These are phyloP conservation scores for Auriculariales sp. DNA, from an alignment of 768 basidiomycete genomes.

Conservation along the genomic window DNA sequence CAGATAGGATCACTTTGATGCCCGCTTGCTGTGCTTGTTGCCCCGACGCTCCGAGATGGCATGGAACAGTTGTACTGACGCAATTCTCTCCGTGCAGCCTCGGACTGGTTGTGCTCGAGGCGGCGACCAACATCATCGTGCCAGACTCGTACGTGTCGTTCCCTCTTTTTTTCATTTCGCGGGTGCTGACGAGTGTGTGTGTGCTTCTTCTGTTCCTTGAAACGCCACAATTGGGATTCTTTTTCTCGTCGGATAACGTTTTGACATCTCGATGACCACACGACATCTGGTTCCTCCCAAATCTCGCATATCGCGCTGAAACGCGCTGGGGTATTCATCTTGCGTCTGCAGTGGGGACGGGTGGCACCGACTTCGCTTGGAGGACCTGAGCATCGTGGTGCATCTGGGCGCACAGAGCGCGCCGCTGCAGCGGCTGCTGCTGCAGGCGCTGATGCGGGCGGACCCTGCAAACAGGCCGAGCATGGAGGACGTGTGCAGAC, in stretches of 20 bases:
- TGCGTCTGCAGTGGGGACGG: conserved; percentile 67
- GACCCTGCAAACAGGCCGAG: conserved; percentile 46
- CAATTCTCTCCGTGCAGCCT: conserved; percentile 39
- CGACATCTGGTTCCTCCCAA: too few relatives aligned
- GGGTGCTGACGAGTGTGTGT: conserved; percentile 14
- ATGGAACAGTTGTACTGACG: not conserved
- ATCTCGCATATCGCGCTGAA: too few relatives aligned
- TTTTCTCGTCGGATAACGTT: too few relatives aligned
- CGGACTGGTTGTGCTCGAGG: conserved; percentile 92
- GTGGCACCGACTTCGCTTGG: conserved; percentile 85
- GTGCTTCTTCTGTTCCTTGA: too few relatives aligned
- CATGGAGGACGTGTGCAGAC: conserved; percentile 39
- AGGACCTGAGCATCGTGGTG: conserved; percentile 38
- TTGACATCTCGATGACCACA: too few relatives aligned
- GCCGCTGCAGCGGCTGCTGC: conserved; percentile 52
- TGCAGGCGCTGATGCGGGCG: conserved; percentile 65
- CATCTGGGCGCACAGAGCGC: conserved; percentile 34
- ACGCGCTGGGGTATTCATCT: too few relatives aligned
- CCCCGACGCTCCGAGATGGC: too few relatives aligned
- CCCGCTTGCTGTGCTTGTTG: too few relatives aligned
- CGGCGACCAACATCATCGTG: conserved; percentile 88
- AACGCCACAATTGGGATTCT: too few relatives aligned
- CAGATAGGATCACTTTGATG: too few relatives aligned
- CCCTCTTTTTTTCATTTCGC: too few relatives aligned
- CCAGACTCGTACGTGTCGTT: conserved; percentile 88